Base-by-base conservation (phyloP, 106 monocot genomes). In the Apostasia shenzhenica region DNA sequence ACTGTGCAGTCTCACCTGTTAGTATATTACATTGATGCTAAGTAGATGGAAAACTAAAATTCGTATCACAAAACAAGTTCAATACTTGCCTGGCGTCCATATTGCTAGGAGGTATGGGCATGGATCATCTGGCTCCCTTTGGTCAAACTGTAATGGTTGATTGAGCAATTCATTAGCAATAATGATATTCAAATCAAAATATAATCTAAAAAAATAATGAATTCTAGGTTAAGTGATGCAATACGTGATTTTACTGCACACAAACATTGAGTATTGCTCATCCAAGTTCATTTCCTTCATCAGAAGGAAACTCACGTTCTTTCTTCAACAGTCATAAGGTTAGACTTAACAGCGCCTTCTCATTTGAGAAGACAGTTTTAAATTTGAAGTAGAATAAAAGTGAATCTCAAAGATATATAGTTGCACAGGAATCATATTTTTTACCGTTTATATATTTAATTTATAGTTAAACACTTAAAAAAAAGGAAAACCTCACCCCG, bases 1-100 rank as follows among this genome's bases (percentile, higher is more conserved):
- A 88, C 65, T 82, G 81, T 63, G 88, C 79, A 61, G 88, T 84
- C 75, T 88, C 88, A 69, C 84, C 88, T 88, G 48, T 12, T 61
- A 62, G 26, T 65, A 63, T 6, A 49, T 47, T 26, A 65, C 8
- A 13, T 48, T 6, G 45, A 47, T n/a, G 26, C 48, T 46, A 41
- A 11, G 6, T 48, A 49, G 48, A 65, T 49, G 9, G 1, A 48
- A 26, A 10, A 3, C 43, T 65, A 37, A 48, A 45, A 14, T 7
- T 8, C 48, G 48, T 62, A 45, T 43, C 13, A 45, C 45, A 62
- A n/a, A 46, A 47, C 13, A 14, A 63, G 14, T 45, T 14, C 7
- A 1, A 65, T 63, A 41, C 75, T 70, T 76, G 68, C 89, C 89
- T 79, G 88, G 88, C 14, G 88, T 76, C 89, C 89, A 89, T 69